phyloP scores from a whole-genome alignment of 352 stramenopile species.

The Phytophthora pistaciae region DNA sequence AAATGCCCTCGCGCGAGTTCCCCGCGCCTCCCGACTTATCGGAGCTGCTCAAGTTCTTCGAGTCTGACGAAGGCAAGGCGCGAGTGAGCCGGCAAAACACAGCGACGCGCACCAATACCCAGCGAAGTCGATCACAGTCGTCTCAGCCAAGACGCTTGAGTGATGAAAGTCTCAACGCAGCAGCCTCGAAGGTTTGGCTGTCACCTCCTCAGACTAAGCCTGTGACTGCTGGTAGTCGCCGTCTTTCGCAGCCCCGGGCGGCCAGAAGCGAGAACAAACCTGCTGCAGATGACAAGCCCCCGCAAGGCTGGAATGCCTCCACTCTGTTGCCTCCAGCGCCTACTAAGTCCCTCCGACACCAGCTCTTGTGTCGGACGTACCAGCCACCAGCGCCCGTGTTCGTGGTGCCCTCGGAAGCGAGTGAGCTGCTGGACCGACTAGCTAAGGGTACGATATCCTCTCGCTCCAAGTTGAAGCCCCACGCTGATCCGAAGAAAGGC shows the following conservation, averaged over 20 bases:
- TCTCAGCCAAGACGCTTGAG: slow-evolving; percentile 9
- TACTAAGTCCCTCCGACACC: slow-evolving; percentile 57
- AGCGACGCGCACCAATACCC: background rate
- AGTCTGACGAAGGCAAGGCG: slow-evolving; percentile 35
- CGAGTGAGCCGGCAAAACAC: slow-evolving; percentile 20
- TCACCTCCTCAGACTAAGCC: slow-evolving; percentile 3
- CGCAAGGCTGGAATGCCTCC: slow-evolving; percentile 61
- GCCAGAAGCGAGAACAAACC: slow-evolving; percentile 9
- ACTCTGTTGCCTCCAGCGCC: slow-evolving; percentile 46
- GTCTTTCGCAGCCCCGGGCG: slow-evolving; percentile 8
- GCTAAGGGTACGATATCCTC: slow-evolving; percentile 71
- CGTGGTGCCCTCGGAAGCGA: slow-evolving; percentile 43
- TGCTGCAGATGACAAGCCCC: slow-evolving; percentile 9
- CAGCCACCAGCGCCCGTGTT: slow-evolving; percentile 50
- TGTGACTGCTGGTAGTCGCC: background rate
- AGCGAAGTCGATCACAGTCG: slow-evolving; percentile 1
- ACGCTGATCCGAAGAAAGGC: background rate
- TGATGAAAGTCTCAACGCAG: background rate
- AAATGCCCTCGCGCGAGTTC: slow-evolving; percentile 39
- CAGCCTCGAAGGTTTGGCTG: slow-evolving; percentile 5
- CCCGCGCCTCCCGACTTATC: slow-evolving; percentile 52
- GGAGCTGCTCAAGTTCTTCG: slow-evolving; percentile 60
- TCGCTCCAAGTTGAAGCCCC: slow-evolving; percentile 43
- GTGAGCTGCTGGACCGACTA: slow-evolving; percentile 49
- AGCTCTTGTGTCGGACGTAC: slow-evolving; percentile 67